These are phyloP conservation scores for Fusarium torulosum DNA, from an alignment of 2,329 filamentous ascomycete genomes.

Conservation along the genomic window DNA sequence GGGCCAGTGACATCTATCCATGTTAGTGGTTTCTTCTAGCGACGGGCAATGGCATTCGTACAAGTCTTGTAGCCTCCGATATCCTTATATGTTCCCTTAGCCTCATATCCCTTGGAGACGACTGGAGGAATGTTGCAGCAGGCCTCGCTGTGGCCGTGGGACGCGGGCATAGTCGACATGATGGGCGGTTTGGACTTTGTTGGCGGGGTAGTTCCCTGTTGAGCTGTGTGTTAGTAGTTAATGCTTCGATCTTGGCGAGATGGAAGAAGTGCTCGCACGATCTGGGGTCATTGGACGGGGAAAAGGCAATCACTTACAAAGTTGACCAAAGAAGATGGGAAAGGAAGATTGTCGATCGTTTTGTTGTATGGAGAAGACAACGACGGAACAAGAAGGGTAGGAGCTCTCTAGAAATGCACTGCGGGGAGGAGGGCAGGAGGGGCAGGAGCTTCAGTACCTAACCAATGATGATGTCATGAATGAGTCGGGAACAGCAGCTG, in stretches of 20 bases:
- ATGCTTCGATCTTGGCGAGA: not conserved
- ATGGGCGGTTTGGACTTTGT: slow-evolving; percentile 26
- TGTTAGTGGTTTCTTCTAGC: slow-evolving; percentile 1
- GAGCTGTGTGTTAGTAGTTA: slow-evolving; percentile 13
- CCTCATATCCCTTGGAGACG: slow-evolving; percentile 65
- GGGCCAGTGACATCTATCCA: slow-evolving; percentile 61
- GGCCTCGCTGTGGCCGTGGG: slow-evolving; percentile 66
- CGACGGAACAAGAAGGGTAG: slow-evolving; percentile 5
- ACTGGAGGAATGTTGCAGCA: slow-evolving; percentile 72
- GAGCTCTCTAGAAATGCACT: slow-evolving; percentile 22
- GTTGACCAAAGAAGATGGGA: not conserved
- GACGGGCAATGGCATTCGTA: slow-evolving; percentile 40
- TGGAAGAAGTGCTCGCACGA: not conserved
- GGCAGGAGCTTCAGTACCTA: slow-evolving; percentile 26
- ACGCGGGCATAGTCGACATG: slow-evolving; percentile 65
- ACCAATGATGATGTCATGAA: slow-evolving; percentile 41
- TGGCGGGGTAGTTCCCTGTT: slow-evolving; percentile 30
- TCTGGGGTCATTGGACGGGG: not conserved
- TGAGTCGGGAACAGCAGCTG: not conserved
- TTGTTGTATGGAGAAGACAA: not conserved
- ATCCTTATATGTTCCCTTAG: slow-evolving; percentile 68
- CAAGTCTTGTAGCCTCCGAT: slow-evolving; percentile 68
- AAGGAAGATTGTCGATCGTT: not conserved
- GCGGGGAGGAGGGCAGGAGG: slow-evolving; percentile 39
- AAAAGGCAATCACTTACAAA: slow-evolving; percentile 1